Evolutionary conservation across 768 basidiomycete species (phyloP), one percentile per base, ranked within the genome.

Genomic region (Suillus cothurnatus): DNA sequence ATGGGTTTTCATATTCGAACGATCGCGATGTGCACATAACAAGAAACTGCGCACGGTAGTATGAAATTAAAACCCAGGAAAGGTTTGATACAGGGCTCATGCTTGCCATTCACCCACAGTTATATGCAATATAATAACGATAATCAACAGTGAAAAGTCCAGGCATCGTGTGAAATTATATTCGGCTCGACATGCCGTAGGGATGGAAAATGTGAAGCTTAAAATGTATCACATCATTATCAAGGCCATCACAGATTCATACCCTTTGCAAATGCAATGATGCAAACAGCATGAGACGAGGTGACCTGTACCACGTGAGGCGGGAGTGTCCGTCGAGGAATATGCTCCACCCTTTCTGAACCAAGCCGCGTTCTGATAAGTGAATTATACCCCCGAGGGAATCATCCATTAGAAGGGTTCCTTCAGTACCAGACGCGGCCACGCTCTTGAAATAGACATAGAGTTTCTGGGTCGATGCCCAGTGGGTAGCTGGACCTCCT

Each of bases 101-200:
- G 23, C 36, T 32, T 17, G 17, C 36, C 36, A 38, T 21, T 26
- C 15, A 34, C 43, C 50, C 63, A 64, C 19, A 64, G 26, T 26
- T 36, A 15, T 49, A 41, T 49, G 57, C 62, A 55, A 74, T 71
- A 61, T 68, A 74, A 64, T 63, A 67, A 72, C 67, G 23, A 31
- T 28, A 34, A 45, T 39, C 50, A 65, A 23, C 17, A 21, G 36
- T 45, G 38, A 58, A 58, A 49, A 45, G 8, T 50, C 57, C 49
- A 59, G 65, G 62, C 63, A n/a, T 61, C 70, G 74, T 73, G 72
- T 63, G 73, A 73, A 73, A 7, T 26, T 14, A 17, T 26, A 17
- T 43, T 31, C 63, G 15, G 64, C 21, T 63, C 65, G 43, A 61
- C 36, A 47, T 45, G 38, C 52, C 63, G 63, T 56, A 38, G 34